Base-by-base conservation (phyloP, 345 rosid genomes). In the Heritiera littoralis region DNA sequence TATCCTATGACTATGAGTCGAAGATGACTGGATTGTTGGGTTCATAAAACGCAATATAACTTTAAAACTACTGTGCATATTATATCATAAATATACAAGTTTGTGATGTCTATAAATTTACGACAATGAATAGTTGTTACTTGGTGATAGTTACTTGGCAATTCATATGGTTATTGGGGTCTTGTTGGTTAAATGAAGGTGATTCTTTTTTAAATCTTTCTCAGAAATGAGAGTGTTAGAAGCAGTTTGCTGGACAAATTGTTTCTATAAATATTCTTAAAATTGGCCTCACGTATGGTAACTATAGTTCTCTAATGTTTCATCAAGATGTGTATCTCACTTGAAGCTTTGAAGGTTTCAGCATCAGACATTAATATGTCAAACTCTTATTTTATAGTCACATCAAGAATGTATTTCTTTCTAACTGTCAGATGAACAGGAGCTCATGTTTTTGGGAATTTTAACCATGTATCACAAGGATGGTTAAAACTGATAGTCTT, bases 341-440 rank as follows among this genome's bases (percentile, higher is more conserved):
- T 61, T 49, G 55, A 45, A 76, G 71, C 55, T 45, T 41, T 49
- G 30, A 52, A 54, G 18, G 77, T 51, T 71, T 15, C n/a, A 45
- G 66, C n/a, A 11, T 55, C 11, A 17, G 64, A 73, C 41, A 5
- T 35, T 6, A 72, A 38, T 55, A 38, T 20, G 51, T 40, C 35
- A 56, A 74, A n/a, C 7, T 23, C 20, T 70, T 71, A 28, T 72
- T 14, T 30, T 54, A 56, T 12, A 5, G 17, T 64, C 43, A 64
- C 13, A 20, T 60, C 23, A 6, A 4, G 38, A 69, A n/a, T 23
- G 56, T 23, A 12, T 11, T 69, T 46, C 55, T 69, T 46, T 67
- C 14, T 70, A 30, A 49, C 20, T 70, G n/a, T 70, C 38, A 48
- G 74, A 7, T 48, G 59, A 49, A 30, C 18, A 30, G 74, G 74